phyloP scores from a whole-genome alignment of 73 alveolate species.

The Paramecium bursaria region DNA sequence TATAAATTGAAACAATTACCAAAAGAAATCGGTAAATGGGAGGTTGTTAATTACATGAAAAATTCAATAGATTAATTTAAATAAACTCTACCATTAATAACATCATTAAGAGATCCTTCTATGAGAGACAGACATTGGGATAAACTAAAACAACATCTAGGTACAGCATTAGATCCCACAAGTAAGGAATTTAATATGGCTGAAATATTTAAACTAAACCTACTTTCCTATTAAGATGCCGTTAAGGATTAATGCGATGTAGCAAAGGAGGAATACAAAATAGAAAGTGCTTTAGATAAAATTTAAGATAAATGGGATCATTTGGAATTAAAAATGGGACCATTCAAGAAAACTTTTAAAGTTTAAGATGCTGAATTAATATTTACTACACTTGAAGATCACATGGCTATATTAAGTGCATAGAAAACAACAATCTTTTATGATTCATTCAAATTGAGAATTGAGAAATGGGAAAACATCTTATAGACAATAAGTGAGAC shows the following conservation, averaged over 20 bases:
- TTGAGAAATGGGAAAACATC: slow-evolving; percentile 86
- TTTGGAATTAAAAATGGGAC: slow-evolving; percentile 63
- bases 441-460: slow-evolving; percentile 84
- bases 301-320: slow-evolving; percentile 82
- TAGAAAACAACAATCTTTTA: slow-evolving; percentile 86
- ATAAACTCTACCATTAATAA: slow-evolving; percentile 95
- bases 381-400: slow-evolving; percentile 91
- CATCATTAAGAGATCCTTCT: slow-evolving; percentile 94
- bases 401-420: slow-evolving; percentile 88
- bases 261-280: slow-evolving; percentile 94
- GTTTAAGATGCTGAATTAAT: slow-evolving; percentile 80
- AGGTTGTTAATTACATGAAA: slow-evolving; percentile 81
- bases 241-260: slow-evolving; percentile 76
- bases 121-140: slow-evolving; percentile 99
- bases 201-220: slow-evolving; percentile 76
- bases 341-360: slow-evolving; percentile 78
- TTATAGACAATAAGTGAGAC: slow-evolving; percentile 84
- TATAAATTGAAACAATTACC: slow-evolving; percentile 79
- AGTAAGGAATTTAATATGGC: slow-evolving; percentile 83
- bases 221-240: slow-evolving; percentile 62
- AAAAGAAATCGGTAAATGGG: slow-evolving; percentile 87
- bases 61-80: slow-evolving; percentile 79
- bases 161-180: slow-evolving; percentile 81
- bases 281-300: slow-evolving; percentile 85
- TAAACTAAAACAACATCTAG: slow-evolving; percentile 93